Percentiles rank a stretch among this genome's conserved stretches.
Evolutionary conservation across 2,329 filamentous ascomycete genomes (phyloP).

Genomic region (Aspergillus sp.): DNA sequence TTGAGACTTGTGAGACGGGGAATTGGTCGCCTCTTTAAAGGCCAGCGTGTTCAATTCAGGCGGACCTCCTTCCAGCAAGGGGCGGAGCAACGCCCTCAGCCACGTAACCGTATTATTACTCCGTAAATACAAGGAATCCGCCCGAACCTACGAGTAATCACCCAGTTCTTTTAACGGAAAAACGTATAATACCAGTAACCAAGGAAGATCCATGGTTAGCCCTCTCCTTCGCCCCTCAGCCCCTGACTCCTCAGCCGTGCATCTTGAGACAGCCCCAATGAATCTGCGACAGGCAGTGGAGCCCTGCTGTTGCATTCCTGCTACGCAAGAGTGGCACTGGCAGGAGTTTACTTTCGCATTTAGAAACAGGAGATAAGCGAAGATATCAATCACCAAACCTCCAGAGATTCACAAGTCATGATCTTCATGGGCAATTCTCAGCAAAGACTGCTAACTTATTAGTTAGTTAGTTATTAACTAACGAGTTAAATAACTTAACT

Average conservation of each 20-base stretch:
- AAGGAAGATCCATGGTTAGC: neutral
- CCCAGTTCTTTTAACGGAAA: neutral
- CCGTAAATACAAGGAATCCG: neutral
- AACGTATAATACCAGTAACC: neutral
- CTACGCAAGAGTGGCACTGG: neutral
- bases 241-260: neutral
- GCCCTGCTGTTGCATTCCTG: neutral
- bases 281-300: constrained; percentile 6
- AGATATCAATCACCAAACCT: too few relatives aligned
- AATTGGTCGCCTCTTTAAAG: constrained; percentile 36
- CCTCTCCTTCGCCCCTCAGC: neutral
- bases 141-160: neutral
- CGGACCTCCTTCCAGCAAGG: constrained; percentile 11
- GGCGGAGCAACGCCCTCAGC: constrained; percentile 24
- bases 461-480: too few relatives aligned
- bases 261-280: neutral
- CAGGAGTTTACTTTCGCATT: too few relatives aligned
- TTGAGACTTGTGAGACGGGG: constrained; percentile 12
- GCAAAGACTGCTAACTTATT: too few relatives aligned
- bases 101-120: constrained; percentile 18
- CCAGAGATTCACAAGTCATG: too few relatives aligned
- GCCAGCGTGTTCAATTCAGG: constrained; percentile 39
- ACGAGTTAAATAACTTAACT: too few relatives aligned
- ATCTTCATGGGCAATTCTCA: too few relatives aligned
- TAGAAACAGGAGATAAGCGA: too few relatives aligned